phyloP scores from a whole-genome alignment of 1,139 yeast species.

The Geotrichum macrosporum region DNA sequence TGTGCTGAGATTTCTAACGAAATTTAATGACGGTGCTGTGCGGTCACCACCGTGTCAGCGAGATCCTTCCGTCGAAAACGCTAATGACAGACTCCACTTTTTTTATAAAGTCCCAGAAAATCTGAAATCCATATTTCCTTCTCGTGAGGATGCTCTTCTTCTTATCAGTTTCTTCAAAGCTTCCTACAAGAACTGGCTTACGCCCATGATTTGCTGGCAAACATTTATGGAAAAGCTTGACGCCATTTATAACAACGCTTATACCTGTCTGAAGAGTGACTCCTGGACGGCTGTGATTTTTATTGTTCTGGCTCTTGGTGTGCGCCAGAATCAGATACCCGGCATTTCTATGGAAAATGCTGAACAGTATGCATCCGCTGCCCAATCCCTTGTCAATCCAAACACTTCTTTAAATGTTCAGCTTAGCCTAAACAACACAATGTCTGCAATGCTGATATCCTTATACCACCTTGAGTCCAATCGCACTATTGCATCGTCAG shows the following conservation, averaged over 20 bases:
- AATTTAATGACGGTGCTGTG: constrained; percentile 8
- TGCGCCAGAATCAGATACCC: constrained; percentile 22
- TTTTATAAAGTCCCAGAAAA: background rate
- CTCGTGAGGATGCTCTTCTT: constrained; percentile 16
- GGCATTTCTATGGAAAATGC: constrained; percentile 2
- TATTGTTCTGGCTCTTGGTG: constrained; percentile 30
- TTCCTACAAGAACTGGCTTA: constrained; percentile 29
- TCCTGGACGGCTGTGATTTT: constrained; percentile 28
- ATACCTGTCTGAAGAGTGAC: constrained; percentile 16
- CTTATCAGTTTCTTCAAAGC: constrained; percentile 21
- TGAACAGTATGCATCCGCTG: background rate
- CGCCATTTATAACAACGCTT: constrained; percentile 20
- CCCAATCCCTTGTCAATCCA: constrained; percentile 1
- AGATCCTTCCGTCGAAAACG: background rate
- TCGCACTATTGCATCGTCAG: constrained; percentile 19
- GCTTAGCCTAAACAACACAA: constrained; percentile 2
- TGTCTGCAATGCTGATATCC: constrained; percentile 22
- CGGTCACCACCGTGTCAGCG: constrained; percentile 15
- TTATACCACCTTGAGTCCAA: constrained; percentile 23
- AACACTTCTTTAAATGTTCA: constrained; percentile 1
- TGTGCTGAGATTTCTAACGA: constrained; percentile 6
- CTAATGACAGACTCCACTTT: no score
- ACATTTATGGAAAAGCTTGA: constrained; percentile 23
- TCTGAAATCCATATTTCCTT: constrained; percentile 8
- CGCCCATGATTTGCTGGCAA: constrained; percentile 31